phyloP scores from a whole-genome alignment of 106 monocot species.

The Triglochin maritima region DNA sequence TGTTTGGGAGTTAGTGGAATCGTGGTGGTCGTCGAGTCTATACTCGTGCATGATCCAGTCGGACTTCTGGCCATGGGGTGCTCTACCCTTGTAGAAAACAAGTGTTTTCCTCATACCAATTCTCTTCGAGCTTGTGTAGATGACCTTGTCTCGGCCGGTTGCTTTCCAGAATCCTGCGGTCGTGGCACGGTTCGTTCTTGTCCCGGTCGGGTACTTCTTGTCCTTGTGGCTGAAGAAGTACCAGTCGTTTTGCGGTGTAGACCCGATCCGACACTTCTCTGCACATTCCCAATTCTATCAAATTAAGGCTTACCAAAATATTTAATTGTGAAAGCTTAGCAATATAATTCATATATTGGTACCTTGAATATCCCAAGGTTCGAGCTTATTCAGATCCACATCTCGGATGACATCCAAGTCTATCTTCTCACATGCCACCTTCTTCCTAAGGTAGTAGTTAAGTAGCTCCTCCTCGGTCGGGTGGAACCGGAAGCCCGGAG shows the following conservation, averaged over 20 bases:
- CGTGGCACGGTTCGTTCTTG: slow-evolving; percentile 83
- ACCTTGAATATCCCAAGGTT: slow-evolving; percentile 98
- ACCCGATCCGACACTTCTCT: slow-evolving; percentile 89
- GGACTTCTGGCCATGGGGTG: slow-evolving; percentile 88
- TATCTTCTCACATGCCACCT: slow-evolving; percentile 68
- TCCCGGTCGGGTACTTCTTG: slow-evolving; percentile 96
- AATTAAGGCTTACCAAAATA: neutral
- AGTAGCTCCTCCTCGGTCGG: slow-evolving; percentile 93
- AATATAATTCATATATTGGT: neutral
- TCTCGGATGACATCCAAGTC: slow-evolving; percentile 85
- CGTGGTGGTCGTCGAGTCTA: slow-evolving; percentile 57
- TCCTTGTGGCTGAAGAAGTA: slow-evolving; percentile 99
- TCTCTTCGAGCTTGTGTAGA: slow-evolving; percentile 47
- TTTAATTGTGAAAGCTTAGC: neutral
- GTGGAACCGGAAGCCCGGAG: slow-evolving; percentile 92
- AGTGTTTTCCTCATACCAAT: slow-evolving; percentile 98
- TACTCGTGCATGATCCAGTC: slow-evolving; percentile 99
- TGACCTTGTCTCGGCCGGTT: slow-evolving; percentile 88
- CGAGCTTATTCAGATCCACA: slow-evolving; percentile 93
- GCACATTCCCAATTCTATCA: neutral
- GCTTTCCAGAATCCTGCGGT: slow-evolving; percentile 98
- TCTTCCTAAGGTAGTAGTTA: slow-evolving; percentile 82
- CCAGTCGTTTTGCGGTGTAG: slow-evolving; percentile 95
- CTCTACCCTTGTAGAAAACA: slow-evolving; percentile 90
- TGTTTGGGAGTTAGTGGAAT: slow-evolving; percentile 25